Percentiles rank a stretch among this genome's conserved stretches.
Evolutionary conservation across 169 alveolate genomes (phyloP).

Genomic region (Besnoitia besnoiti): DNA sequence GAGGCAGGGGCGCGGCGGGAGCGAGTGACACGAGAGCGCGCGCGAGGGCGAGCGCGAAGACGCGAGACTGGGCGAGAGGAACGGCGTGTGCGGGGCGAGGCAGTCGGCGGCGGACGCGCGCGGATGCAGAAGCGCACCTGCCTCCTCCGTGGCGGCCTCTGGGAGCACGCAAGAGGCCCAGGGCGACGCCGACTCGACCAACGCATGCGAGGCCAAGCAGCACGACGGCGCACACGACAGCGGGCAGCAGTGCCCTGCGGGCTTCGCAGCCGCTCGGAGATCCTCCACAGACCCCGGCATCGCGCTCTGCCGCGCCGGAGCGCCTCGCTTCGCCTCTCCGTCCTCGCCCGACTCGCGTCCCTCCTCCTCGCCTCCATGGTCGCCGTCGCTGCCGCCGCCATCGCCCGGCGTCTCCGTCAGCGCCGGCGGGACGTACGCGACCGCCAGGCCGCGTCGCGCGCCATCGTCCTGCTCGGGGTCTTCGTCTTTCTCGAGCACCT

Average conservation of each 20-base stretch:
- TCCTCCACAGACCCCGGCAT: too few relatives aligned
- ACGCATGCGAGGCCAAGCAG: background rate
- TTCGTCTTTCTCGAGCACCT: background rate
- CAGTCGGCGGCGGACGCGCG: background rate
- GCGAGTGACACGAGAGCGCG: background rate
- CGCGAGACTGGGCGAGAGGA: background rate
- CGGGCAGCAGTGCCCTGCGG: background rate
- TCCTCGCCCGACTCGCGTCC: background rate
- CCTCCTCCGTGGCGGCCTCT: background rate
- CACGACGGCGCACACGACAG: background rate
- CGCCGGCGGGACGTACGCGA: background rate
- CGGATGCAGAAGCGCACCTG: background rate
- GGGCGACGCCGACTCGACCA: background rate
- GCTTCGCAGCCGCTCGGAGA: too few relatives aligned
- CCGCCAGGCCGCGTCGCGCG: background rate
- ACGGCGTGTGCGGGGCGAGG: background rate
- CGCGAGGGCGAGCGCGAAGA: background rate
- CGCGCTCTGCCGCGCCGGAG: too few relatives aligned
- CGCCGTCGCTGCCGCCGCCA: too few relatives aligned
- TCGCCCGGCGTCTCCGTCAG: too few relatives aligned
- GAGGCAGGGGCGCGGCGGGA: background rate
- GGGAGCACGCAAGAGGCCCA: background rate
- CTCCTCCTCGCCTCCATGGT: background rate
- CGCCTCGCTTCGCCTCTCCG: background rate
- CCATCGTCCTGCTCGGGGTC: background rate